Base-by-base conservation (phyloP, 345 rosid species). In the Citrus maxima region DNA sequence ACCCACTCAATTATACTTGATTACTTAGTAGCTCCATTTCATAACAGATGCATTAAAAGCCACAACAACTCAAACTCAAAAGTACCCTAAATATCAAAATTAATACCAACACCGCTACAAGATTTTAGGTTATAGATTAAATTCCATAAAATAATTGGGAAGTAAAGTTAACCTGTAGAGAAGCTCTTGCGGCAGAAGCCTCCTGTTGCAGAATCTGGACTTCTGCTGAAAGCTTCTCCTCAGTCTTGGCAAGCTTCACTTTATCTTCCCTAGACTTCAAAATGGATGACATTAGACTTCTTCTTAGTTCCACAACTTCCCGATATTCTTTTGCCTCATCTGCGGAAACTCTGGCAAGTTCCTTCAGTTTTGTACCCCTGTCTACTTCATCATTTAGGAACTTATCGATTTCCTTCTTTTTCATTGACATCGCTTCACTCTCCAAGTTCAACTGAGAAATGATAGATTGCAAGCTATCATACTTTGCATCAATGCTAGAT, bases 161-260 rank as follows among this genome's bases (percentile, higher is more conserved):
- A 81, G 54, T 51, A 78, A 84, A 72, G 77, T 9, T 14, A 72
- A 94, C 98, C 97, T 90, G 91, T 55, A 91, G 74, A 32, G 86
- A 87, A 80, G 88, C 89, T 83, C 95, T 90, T 19, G 89, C 88
- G 22, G 89, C 82, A 40, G 91, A 89, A 86, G 85, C 92, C 74
- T 93, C 92, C 78, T 82, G 87, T 73, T 87, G 96, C 83, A 93
- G 88, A 80, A 18, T 75, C 72, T 87, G 93, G 70, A 95, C 93
- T 80, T 91, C 97, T 83, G 86, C 89, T 35, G 89, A 85, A 82
- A 95, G 95, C 75, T 87, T 89, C 79, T 90, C 92, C 86, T 95
- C 95, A 0, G 82, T 85, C 82, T 86, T 88, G 74, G 86, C 89
- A 62, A 91, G 89, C 82, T 87, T 88, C 16, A 79, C 84, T 84